Conservation (phyloP, 2,329 filamentous ascomycete species). For the Westerdykella ornata region DNA sequence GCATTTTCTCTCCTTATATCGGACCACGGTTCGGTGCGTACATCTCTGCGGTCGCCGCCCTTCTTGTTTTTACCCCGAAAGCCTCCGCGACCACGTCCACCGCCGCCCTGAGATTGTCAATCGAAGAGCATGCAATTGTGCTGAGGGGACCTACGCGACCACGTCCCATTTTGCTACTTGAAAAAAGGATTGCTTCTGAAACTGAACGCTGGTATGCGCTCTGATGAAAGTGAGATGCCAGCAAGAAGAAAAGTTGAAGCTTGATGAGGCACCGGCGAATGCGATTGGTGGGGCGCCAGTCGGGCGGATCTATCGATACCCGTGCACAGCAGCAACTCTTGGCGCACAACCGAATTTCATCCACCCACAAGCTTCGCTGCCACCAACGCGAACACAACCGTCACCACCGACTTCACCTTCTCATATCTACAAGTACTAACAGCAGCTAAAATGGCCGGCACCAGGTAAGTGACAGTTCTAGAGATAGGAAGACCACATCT, state of each 20-base stretch:
- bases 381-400: not conserved
- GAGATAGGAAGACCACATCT: not conserved
- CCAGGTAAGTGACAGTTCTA: slow-evolving; percentile 22
- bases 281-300: not conserved
- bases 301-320: not conserved
- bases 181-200: not conserved
- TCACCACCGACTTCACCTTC: not conserved
- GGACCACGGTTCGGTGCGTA: slow-evolving; percentile 32
- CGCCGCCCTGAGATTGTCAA: slow-evolving; percentile 17
- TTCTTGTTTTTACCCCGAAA: slow-evolving; percentile 28
- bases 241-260: no score
- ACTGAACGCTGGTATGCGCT: not conserved
- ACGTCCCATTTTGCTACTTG: not conserved
- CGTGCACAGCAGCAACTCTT: slow-evolving; percentile 11
- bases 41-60: slow-evolving; percentile 23
- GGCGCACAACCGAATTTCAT: slow-evolving; percentile 26
- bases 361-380: not conserved
- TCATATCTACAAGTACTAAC: slow-evolving; percentile 22
- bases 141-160: not conserved
- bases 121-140: not conserved
- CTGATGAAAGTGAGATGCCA: not conserved
- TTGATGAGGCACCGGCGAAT: no score
- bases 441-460: slow-evolving; percentile 32
- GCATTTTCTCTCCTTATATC: slow-evolving; percentile 73
- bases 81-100: slow-evolving; percentile 20